Evolutionary conservation across 495 filamentous ascomycete genomes (phyloP).

Genomic region (Copromyces sp.): DNA sequence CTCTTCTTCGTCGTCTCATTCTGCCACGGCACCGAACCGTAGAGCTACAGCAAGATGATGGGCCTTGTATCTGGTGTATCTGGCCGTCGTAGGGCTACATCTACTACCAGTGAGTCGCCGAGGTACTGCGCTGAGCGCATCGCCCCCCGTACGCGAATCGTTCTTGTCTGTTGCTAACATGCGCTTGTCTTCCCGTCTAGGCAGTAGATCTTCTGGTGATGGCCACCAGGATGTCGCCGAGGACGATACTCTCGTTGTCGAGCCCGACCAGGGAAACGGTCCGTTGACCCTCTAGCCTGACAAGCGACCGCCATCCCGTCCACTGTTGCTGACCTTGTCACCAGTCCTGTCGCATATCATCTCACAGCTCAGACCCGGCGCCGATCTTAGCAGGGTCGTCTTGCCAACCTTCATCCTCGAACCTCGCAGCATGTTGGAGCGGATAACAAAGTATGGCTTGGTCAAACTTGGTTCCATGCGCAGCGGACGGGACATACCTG

Average conservation of each 20-base stretch:
- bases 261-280: conserved; percentile 68
- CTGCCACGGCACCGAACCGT: background rate
- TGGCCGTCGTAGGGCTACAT: conserved; percentile 23
- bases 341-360: conserved; percentile 91
- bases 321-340: conserved; percentile 5
- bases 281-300: conserved; percentile 15
- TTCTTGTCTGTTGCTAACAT: conserved; percentile 7
- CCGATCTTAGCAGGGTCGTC: conserved; percentile 87
- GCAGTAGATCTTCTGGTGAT: conserved; percentile 39
- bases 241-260: conserved; percentile 66
- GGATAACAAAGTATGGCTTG: conserved; percentile 81
- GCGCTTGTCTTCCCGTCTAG: conserved; percentile 15
- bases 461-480: background rate
- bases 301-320: background rate
- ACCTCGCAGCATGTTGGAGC: conserved; percentile 92
- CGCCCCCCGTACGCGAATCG: background rate
- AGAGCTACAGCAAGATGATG: conserved; percentile 14
- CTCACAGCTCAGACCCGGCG: conserved; percentile 88
- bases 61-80: conserved; percentile 18
- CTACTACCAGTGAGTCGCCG: conserved; percentile 27
- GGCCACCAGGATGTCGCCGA: conserved; percentile 34
- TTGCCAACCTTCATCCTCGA: conserved; percentile 97
- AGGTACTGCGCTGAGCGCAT: background rate
- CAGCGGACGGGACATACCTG: background rate
- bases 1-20: background rate